phyloP scores from a whole-genome alignment of 2,329 filamentous ascomycete species.

The Fusarium pininemorale region DNA sequence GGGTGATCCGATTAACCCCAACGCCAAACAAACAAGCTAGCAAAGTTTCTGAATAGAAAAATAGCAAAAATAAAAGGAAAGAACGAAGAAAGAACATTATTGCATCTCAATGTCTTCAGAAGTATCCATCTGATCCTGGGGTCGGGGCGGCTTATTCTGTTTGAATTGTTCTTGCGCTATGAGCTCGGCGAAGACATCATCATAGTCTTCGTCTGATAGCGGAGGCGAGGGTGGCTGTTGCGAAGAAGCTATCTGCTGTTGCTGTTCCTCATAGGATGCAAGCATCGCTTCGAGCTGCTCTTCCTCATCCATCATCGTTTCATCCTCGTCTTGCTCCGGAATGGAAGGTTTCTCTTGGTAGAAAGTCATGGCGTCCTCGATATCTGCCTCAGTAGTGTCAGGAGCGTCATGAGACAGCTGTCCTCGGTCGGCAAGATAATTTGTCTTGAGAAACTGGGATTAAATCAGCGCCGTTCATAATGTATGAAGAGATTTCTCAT shows the following conservation, averaged over 20 bases:
- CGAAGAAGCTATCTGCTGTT: conserved; percentile 34
- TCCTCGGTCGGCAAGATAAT: conserved; percentile 46
- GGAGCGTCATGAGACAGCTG: conserved; percentile 50
- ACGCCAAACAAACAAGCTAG: conserved; percentile 30
- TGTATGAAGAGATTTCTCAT: background rate
- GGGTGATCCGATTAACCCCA: conserved; percentile 22
- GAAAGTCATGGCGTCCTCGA: conserved; percentile 59
- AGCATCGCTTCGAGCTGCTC: conserved; percentile 67
- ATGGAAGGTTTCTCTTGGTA: conserved; percentile 38
- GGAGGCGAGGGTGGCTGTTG: conserved; percentile 47
- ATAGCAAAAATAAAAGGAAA: background rate
- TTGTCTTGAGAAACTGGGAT: conserved; percentile 49
- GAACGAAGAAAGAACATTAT: background rate
- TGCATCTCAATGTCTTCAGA: conserved; percentile 45
- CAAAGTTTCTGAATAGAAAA: background rate
- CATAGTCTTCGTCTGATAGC: conserved; percentile 68
- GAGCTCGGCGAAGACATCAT: conserved; percentile 64
- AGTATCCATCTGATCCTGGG: conserved; percentile 59
- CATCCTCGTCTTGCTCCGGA: conserved; percentile 49
- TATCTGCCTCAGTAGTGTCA: conserved; percentile 58
- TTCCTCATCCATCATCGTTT: conserved; percentile 67
- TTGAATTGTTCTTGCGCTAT: conserved; percentile 45
- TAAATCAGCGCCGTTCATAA: conserved; percentile 7
- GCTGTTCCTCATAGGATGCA: conserved; percentile 54
- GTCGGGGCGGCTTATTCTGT: conserved; percentile 19